Percentiles rank a stretch among this genome's conserved stretches.
These are phyloP conservation scores for Lichtheimia corymbifera DNA, from an alignment of 371 early-diverging fungal species.

Conservation along the genomic window DNA sequence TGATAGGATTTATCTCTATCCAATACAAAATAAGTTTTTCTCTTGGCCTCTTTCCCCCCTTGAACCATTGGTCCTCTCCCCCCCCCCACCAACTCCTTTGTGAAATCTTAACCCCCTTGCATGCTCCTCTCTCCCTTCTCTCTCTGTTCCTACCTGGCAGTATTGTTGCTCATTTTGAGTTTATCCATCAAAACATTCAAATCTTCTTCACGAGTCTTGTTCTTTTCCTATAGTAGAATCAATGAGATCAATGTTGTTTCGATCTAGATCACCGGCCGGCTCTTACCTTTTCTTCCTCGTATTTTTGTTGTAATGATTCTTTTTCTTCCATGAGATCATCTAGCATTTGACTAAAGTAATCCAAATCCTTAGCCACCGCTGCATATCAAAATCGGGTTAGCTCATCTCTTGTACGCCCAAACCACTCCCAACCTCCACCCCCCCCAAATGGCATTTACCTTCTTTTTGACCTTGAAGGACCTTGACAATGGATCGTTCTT, in stretches of 20 bases:
- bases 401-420: background rate
- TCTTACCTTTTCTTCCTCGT: constrained; percentile 37
- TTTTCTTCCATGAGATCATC: constrained; percentile 56
- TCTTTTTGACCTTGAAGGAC: constrained; percentile 49
- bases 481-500: constrained; percentile 30
- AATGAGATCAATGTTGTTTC: too few relatives aligned
- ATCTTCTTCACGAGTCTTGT: constrained; percentile 26
- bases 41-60: background rate
- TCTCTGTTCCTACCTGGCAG: constrained; percentile 20
- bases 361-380: constrained; percentile 51
- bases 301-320: constrained; percentile 31
- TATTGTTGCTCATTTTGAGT: constrained; percentile 22
- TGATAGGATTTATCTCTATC: constrained; percentile 19
- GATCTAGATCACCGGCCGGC: background rate
- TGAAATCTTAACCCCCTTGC: too few relatives aligned
- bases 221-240: constrained; percentile 9
- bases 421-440: too few relatives aligned
- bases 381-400: background rate
- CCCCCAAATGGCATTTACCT: constrained; percentile 21
- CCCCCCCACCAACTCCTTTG: too few relatives aligned
- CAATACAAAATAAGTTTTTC: background rate
- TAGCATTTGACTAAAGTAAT: constrained; percentile 45
- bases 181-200: constrained; percentile 29
- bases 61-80: too few relatives aligned
- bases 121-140: too few relatives aligned